Conservation (phyloP, 2,329 filamentous ascomycete genomes). For the Chalaropsis ovoidea region DNA sequence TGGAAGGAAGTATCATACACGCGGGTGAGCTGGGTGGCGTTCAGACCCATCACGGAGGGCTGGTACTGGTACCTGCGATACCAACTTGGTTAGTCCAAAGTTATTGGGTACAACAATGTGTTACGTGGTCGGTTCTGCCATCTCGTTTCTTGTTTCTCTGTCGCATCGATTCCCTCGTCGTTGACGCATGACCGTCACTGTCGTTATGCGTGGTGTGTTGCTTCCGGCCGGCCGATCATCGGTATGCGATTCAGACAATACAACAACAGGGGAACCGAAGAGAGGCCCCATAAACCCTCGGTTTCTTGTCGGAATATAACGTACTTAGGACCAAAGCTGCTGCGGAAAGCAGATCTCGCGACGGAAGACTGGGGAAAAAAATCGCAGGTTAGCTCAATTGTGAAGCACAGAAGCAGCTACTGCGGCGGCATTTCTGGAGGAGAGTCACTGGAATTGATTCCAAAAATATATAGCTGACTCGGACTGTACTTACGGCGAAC, state of each 20-base stretch:
- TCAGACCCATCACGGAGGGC: conserved; percentile 46
- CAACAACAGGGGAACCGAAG: background rate
- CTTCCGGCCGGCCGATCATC: background rate
- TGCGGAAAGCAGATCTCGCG: conserved; percentile 41
- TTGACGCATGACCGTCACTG: too few relatives aligned
- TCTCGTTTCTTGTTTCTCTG: background rate
- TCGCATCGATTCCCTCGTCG: background rate
- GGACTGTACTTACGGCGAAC: conserved; percentile 23
- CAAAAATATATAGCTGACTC: background rate
- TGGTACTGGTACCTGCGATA: conserved; percentile 48
- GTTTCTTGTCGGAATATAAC: conserved; percentile 23
- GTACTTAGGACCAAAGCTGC: conserved; percentile 58
- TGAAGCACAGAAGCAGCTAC: background rate
- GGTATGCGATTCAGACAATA: background rate
- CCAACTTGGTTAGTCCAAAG: background rate
- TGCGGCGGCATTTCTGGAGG: background rate
- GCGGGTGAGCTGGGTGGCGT: conserved; percentile 38
- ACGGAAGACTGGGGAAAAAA: conserved; percentile 19
- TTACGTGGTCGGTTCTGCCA: conserved; percentile 20
- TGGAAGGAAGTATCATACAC: conserved; percentile 41
- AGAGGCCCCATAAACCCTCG: background rate
- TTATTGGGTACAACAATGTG: conserved; percentile 29
- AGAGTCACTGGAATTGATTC: background rate
- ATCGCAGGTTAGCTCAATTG: conserved; percentile 4
- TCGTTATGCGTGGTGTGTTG: too few relatives aligned